phyloP scores from a whole-genome alignment of 208 protist species.

The Tritrichomonas foetus region DNA sequence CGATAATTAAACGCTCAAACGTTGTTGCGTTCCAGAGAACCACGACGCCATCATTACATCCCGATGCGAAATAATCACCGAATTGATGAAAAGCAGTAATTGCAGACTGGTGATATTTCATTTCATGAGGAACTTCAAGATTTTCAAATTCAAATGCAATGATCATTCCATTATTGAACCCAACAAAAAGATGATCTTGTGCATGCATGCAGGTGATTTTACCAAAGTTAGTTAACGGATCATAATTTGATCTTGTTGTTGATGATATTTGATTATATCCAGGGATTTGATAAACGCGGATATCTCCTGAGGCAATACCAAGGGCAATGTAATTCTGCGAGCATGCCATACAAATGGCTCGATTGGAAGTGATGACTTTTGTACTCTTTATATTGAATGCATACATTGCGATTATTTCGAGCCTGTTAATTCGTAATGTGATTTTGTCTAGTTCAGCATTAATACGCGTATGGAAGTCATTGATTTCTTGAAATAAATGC shows the following conservation, averaged over 20 bases:
- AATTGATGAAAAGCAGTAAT: conserved; percentile 24
- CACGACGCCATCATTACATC: background rate
- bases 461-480: background rate
- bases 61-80: background rate
- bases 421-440: background rate
- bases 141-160: background rate
- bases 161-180: background rate
- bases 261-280: background rate
- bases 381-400: background rate
- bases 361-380: background rate
- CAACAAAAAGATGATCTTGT: background rate
- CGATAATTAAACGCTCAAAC: background rate
- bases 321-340: background rate
- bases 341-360: background rate
- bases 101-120: background rate
- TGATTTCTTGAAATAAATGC: background rate
- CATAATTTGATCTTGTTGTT: background rate
- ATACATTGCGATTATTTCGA: conserved; percentile 12
- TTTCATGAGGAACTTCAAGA: background rate
- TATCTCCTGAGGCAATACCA: background rate
- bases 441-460: conserved; percentile 33
- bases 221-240: background rate
- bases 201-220: background rate
- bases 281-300: background rate
- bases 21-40: background rate